Evolutionary conservation across 768 basidiomycete genomes (phyloP), one percentile per base, ranked within the genome.

Genomic region (Crucibulum laeve): DNA sequence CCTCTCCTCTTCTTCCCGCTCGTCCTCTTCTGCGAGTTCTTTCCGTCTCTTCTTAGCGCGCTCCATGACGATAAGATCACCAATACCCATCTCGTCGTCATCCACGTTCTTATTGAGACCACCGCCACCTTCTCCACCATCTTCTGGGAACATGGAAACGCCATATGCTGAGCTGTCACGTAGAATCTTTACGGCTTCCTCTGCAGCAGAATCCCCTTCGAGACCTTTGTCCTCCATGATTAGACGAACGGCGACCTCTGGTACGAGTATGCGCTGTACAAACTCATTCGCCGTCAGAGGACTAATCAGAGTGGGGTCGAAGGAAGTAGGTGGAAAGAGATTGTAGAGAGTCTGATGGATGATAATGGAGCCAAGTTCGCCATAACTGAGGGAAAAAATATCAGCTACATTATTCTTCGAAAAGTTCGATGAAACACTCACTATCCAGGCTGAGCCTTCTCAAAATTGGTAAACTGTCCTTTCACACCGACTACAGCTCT

Each of bases 361-460:
- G 53, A 90, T 83, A 17, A 88, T 73, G 4, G 84, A 87, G 8
- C 91, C 91, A 26, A 82, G 73, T 58, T 91, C 89, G 32, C 91
- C 91, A 51, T 94, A 95, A 60, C 91, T 95, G 40, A 4, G 48
- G n/a, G 22, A 33, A 44, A 26, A 28, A 8, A 23, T 18, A 24
- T 41, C 22, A 25, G 18, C 8, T 21, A 45, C 8, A 36, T 26
- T 11, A 15, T 35, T 28, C 15, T 13, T 18, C 14, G 43, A 45
- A 39, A 19, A 19, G 19, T 21, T 35, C 17, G 4, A 42, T 5
- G 25, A 26, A 22, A 41, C 6, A 77, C 90, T 66, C 56, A 95
- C 91, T 93, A 95, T 65, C 92, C 91, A 21, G 91, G 90, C 53
- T 91, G 87, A 3, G 80, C 79, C 64, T 82, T 85, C 52, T 89